Evolutionary conservation across 192 early-diverging fungal genomes (phyloP).

Genomic region (Spizellomyces sp.): DNA sequence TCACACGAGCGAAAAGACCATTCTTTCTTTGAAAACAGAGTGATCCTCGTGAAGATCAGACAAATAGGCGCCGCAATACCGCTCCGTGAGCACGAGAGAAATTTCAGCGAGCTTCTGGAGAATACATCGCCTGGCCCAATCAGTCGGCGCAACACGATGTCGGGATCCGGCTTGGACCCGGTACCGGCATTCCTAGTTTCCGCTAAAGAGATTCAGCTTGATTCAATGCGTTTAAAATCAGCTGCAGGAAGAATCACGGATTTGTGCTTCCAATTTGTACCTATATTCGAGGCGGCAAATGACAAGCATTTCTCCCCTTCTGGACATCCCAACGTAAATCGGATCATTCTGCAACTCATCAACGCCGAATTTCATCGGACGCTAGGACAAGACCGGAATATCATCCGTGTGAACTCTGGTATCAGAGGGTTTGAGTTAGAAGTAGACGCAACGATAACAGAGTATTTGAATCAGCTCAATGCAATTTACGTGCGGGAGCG

Average conservation of each 20-base stretch:
- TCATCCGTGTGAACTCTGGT: slow-evolving; percentile 54
- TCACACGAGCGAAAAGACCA: slow-evolving; percentile 52
- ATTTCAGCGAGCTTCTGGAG: slow-evolving; percentile 14
- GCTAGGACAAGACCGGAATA: slow-evolving; percentile 38
- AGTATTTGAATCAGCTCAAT: slow-evolving; percentile 63
- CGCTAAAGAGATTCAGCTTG: slow-evolving; percentile 56
- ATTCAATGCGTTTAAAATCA: slow-evolving; percentile 60
- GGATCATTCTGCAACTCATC: slow-evolving; percentile 34
- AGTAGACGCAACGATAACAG: slow-evolving; percentile 66
- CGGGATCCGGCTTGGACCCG: neutral
- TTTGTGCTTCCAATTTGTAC: slow-evolving; percentile 70
- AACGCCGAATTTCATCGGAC: slow-evolving; percentile 42
- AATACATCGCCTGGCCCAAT: no score
- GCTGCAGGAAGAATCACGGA: slow-evolving; percentile 58
- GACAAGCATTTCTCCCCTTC: slow-evolving; percentile 32
- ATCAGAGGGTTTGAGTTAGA: slow-evolving; percentile 76
- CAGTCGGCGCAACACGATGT: neutral
- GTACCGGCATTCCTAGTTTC: slow-evolving; percentile 67
- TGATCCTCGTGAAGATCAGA: slow-evolving; percentile 51
- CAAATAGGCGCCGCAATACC: slow-evolving; percentile 69
- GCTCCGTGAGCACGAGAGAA: slow-evolving; percentile 35
- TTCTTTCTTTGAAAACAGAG: slow-evolving; percentile 57
- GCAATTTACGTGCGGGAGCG: slow-evolving; percentile 62
- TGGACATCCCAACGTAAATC: slow-evolving; percentile 34
- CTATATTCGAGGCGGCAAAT: slow-evolving; percentile 33